These are phyloP conservation scores for Amylocarpus encephaloides DNA, from an alignment of 2,329 filamentous ascomycete species.

Conservation along the genomic window DNA sequence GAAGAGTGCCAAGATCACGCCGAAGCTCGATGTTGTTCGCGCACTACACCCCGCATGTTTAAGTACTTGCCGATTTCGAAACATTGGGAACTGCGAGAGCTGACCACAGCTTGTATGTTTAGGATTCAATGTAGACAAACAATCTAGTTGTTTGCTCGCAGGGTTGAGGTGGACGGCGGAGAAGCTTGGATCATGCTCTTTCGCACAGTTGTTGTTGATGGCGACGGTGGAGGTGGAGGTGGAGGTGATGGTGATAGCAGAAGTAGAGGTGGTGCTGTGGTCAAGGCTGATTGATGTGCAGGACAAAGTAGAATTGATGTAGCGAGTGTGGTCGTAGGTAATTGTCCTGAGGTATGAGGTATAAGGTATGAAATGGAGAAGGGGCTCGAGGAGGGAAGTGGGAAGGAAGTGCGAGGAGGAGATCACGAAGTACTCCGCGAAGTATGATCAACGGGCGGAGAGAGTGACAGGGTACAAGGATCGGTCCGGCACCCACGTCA, in stretches of 20 bases:
- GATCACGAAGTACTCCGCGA: too few relatives aligned
- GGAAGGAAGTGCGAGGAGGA: too few relatives aligned
- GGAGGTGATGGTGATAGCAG: not conserved
- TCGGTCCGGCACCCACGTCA: too few relatives aligned
- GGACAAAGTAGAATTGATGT: not conserved
- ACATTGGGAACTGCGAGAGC: constrained; percentile 27
- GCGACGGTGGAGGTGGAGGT: not conserved
- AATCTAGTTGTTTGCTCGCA: not conserved
- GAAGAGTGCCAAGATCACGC: not conserved
- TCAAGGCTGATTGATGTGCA: not conserved
- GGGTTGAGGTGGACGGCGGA: not conserved
- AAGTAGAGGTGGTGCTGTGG: not conserved
- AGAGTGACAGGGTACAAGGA: too few relatives aligned
- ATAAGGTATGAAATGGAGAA: not conserved
- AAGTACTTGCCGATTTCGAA: constrained; percentile 33
- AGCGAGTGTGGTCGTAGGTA: not conserved
- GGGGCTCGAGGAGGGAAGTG: too few relatives aligned
- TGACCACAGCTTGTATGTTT: constrained; percentile 16
- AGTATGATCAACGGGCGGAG: too few relatives aligned
- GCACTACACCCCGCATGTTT: not conserved
- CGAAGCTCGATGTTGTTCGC: not conserved
- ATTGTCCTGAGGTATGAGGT: not conserved
- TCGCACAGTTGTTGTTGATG: not conserved
- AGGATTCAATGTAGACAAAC: not conserved
- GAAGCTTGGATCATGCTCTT: not conserved